Conservation (phyloP, 352 stramenopile genomes). For the Pythium pyrilobum region DNA sequence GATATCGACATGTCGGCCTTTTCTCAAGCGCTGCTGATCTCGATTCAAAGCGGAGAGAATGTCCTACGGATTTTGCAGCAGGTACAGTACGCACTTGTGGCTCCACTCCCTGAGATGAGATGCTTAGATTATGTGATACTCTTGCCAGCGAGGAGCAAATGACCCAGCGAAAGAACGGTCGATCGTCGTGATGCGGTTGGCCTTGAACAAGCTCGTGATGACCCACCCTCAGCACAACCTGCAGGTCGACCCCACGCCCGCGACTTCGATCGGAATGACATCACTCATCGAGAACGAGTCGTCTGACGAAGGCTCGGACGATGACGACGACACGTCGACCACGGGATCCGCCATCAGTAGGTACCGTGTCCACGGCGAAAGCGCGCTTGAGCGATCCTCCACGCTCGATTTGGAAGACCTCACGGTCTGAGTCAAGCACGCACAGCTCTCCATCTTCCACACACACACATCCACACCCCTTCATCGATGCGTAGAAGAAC, state of each 20-base stretch:
- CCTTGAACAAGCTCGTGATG: slow-evolving; percentile 71
- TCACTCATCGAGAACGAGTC: slow-evolving; percentile 23
- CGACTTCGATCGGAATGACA: slow-evolving; percentile 17
- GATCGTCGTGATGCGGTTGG: slow-evolving; percentile 63
- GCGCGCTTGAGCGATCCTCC: slow-evolving; percentile 31
- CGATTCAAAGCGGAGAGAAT: slow-evolving; percentile 80
- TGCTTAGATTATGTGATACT: neutral
- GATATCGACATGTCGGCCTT: slow-evolving; percentile 76
- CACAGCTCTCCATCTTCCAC: neutral
- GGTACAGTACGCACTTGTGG: no score
- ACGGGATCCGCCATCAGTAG: slow-evolving; percentile 13
- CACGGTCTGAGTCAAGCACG: slow-evolving; percentile 25
- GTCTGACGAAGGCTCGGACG: slow-evolving; percentile 19
- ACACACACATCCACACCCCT: no score
- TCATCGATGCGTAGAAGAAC: no score
- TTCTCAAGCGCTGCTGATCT: slow-evolving; percentile 71
- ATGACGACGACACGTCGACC: slow-evolving; percentile 20
- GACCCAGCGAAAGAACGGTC: slow-evolving; percentile 53
- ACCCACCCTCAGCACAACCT: slow-evolving; percentile 76
- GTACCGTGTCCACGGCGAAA: slow-evolving; percentile 19
- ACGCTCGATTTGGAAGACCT: slow-evolving; percentile 48
- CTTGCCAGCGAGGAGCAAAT: slow-evolving; percentile 38
- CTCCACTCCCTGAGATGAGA: neutral
- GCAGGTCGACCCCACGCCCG: slow-evolving; percentile 31
- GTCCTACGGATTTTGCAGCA: slow-evolving; percentile 71